These are phyloP conservation scores for Orobanche coerulescens DNA, from an alignment of 257 asterid species.

Conservation along the genomic window DNA sequence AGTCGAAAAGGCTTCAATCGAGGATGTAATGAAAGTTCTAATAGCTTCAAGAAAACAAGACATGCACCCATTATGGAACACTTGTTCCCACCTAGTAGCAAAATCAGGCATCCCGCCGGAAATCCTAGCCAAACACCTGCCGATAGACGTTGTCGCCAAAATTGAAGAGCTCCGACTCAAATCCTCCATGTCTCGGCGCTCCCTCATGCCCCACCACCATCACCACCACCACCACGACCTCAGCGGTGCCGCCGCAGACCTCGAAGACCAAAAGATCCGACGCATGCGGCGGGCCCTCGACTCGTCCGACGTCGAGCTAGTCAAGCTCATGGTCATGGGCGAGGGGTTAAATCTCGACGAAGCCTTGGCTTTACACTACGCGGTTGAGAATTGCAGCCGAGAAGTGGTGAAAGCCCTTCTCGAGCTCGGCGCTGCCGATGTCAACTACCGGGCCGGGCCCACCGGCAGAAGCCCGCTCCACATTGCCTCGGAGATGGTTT, in stretches of 20 bases:
- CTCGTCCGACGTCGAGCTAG: conserved; percentile 88
- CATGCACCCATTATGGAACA: conserved; percentile 79
- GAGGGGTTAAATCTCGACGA: conserved; percentile 88
- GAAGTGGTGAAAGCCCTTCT: conserved; percentile 83
- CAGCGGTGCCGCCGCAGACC: conserved; percentile 53
- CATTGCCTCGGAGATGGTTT: conserved; percentile 88
- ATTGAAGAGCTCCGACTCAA: conserved; percentile 91
- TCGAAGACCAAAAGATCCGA: conserved; percentile 81
- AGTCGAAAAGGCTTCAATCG: conserved; percentile 92
- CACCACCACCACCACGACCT: conserved; percentile 48
- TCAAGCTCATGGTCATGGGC: conserved; percentile 98
- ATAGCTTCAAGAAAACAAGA: conserved; percentile 90
- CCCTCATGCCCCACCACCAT: conserved; percentile 51
- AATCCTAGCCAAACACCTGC: conserved; percentile 72
- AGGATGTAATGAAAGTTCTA: conserved; percentile 87
- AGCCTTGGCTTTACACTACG: conserved; percentile 78
- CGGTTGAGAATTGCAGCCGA: conserved; percentile 76
- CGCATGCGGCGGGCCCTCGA: conserved; percentile 92
- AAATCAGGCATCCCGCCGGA: conserved; percentile 94
- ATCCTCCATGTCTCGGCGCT: conserved; percentile 55
- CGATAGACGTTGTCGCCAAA: conserved; percentile 75
- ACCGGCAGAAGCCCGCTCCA: conserved; percentile 84
- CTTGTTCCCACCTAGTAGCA: conserved; percentile 81
- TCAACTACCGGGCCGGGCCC: conserved; percentile 83
- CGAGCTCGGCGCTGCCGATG: conserved; percentile 95